Base-by-base conservation (phyloP, 176 grass and related monocot genomes). In the Aegilops sharonensis region DNA sequence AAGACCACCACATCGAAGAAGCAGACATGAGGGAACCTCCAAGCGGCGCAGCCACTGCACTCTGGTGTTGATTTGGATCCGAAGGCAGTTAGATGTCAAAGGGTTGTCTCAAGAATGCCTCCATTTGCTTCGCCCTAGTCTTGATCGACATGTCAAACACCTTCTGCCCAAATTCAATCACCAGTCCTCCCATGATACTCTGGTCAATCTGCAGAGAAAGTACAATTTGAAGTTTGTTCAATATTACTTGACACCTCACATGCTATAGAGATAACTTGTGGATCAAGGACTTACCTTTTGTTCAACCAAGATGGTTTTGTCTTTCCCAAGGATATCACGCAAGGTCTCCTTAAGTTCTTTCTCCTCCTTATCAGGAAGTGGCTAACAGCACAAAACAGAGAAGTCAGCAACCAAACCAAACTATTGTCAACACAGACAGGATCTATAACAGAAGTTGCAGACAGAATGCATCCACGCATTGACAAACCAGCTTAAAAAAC, bases 111-210 rank as follows among this genome's bases (percentile, higher is more conserved):
- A 99, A 93, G 89, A 88, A 83, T 0, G 85, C 54, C 83, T 99
- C 97, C 97, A 99, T 99, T 86, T 99, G 97, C 84, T 91, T 99
- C 2, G 89, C 97, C 88, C 92, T 94, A 9, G 94, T 96, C 90
- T 57, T 99, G 82, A 99, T 99, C 11, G 97, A 99, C 88, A 96
- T 93, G 68, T 99, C 94, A 23, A 99, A 90, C 27, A 99, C 94
- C 85, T 81, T 96, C 80, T 94, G 90, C 2, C 71, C 79, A 13
- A 96, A 96, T 80, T 99, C 89, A 69, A 99, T 86, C 85, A 99
- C 89, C 30, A 99, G 78, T 61, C 97, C 97, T 83, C 97, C 97
- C 84, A 96, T 88, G 81, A 96, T 96, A 63, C 80, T 90, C 73
- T 95, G 79, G 84, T 99, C 94, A 79, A 99, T 92, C 97, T 99